Evolutionary conservation across 176 grass and related monocot species (phyloP).

Genomic region (Chloris gayana): DNA sequence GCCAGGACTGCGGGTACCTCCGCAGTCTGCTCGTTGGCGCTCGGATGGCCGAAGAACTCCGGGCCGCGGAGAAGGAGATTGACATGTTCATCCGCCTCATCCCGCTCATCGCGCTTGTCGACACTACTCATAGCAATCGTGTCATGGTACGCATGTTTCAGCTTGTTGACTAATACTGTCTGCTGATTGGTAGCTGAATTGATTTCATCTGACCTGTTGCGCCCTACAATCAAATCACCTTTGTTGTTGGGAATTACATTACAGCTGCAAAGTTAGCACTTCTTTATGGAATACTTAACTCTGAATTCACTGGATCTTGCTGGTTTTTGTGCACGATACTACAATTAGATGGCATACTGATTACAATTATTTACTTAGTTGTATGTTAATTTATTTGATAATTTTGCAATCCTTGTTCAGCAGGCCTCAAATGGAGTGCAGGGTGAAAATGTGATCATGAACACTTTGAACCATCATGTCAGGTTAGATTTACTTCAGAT

Average conservation of each 20-base stretch:
- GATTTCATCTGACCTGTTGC: too few relatives aligned
- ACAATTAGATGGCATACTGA: not conserved
- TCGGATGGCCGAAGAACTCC: conserved; percentile 49
- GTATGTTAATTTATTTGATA: not conserved
- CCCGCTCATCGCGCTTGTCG: conserved; percentile 63
- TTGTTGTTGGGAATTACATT: too few relatives aligned
- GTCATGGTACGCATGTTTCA: conserved; percentile 1
- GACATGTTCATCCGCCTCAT: conserved; percentile 59
- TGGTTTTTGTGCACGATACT: not conserved
- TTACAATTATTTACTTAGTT: not conserved
- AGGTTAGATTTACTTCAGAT: conserved; percentile 9
- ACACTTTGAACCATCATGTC: not conserved
- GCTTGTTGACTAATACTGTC: too few relatives aligned
- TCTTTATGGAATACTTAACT: too few relatives aligned
- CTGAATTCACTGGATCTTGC: not conserved
- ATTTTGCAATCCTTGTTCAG: not conserved
- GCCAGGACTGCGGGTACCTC: conserved; percentile 36
- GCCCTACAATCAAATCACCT: too few relatives aligned
- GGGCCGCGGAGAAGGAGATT: conserved; percentile 45
- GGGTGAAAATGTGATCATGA: not conserved
- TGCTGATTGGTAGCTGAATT: too few relatives aligned
- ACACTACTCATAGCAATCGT: not conserved
- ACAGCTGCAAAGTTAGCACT: too few relatives aligned
- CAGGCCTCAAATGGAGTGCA: not conserved
- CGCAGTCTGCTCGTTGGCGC: conserved; percentile 41